Evolutionary conservation across 2,329 filamentous ascomycete genomes (phyloP), one percentile per base, ranked within the genome.

Genomic region (Aureobasidium zeae): DNA sequence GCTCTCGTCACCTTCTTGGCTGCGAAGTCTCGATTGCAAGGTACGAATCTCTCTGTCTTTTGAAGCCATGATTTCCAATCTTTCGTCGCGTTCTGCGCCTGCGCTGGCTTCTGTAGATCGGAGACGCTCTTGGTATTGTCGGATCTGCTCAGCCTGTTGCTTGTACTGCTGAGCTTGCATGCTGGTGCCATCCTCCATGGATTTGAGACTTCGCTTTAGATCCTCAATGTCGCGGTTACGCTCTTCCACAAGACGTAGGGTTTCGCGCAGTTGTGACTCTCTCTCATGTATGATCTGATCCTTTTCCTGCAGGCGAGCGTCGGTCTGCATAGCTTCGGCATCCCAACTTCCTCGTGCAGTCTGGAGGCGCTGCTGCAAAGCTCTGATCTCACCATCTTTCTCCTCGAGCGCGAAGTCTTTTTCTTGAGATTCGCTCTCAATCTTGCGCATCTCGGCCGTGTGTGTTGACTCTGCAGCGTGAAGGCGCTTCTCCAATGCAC

Each of bases 221-320:
- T 60, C 53, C 3, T 48, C 51, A 10, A 87, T 66, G 52, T 86
- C 79, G 49, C 88, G 83, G 38, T 91, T 83, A 15, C 78, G 78
- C 50, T 86, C 77, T 36, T 82, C 79, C 26, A 93, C 73, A 2
- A 77, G 59, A 2, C 79, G 76, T 46, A 89, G 81, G 57, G 86
- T 89, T 49, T 86, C 81, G 30, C 83, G 76, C 10, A 89, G 59
- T 7, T 86, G 79, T 4, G 78, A 76, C 60, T 93, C 83, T 5
- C 89, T 67, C 53, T 93, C 84, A 25, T 76, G 76, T 10, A 94
- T 74, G 6, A 54, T 26, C n/a, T 46, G 44, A 33, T 62, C 60
- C 49, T 63, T 63, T 43, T 60, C 60, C 34, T 59, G 57, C 37
- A 63, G 38, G 11, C 59, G 57, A 12, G 56, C 52, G 46, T 63